Base-by-base conservation (phyloP, 345 rosid species). In the Arabis hirsuta region DNA sequence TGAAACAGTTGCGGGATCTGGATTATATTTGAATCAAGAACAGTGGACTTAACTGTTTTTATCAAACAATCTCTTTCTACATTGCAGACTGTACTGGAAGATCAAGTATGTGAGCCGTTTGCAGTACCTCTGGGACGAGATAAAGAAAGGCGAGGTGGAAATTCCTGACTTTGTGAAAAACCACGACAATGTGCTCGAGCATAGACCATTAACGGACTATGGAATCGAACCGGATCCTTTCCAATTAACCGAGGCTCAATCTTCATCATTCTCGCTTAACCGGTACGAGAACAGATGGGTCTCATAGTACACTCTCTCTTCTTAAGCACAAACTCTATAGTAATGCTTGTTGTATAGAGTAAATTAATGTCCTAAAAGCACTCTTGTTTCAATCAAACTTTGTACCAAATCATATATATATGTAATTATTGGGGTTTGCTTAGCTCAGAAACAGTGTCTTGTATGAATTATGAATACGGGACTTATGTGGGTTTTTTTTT, bases 221-320 rank as follows among this genome's bases (percentile, higher is more conserved):
- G 99, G 99, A 38, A 91, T 88, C 41, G 99, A 91, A 84, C 97
- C 96, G 0, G 93, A 89, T 79, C 91, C 88, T 42, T 79, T 85
- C 46, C 83, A 85, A 55, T 71, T 91, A 65, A 50, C 82, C 5
- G 96, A 87, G 80, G 77, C 84, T 45, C 90, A 91, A 3, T 47
- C 70, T 60, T 60, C 89, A 62, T 70, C 80, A 13, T 80, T 82
- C 78, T 82, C 97, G 2, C 72, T 84, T 6, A 91, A 85, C 67
- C 84, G 87, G 80, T 81, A 81, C 16, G 90, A 86, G 29, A 86
- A 84, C 68, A 83, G 84, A 82, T 88, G 94, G 92, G 73, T 71
- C 69, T 46, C 89, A 2, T 84, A 90, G 78, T 85, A 11, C 11
- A 6, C 14, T 32, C 8, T 51, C 55, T 39, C 55, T 63, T 51